Base-by-base conservation (phyloP, 345 rosid species). In the Camelina hispida region DNA sequence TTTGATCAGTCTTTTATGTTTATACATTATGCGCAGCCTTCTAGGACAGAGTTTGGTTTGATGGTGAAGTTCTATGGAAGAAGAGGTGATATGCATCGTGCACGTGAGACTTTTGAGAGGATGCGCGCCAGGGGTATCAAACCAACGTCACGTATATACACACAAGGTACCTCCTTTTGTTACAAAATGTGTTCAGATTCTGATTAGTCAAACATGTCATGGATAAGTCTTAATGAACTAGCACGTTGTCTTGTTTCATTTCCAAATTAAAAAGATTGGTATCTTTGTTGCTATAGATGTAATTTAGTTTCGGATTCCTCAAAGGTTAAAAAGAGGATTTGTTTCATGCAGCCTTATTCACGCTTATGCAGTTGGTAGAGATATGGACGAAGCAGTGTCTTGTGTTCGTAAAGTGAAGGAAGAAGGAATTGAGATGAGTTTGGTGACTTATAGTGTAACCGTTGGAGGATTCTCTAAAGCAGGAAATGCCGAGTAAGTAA, bases 351-450 rank as follows among this genome's bases (percentile, higher is more conserved):
- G 99, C 91, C 97, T 95, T 85, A 85, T 95, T 84, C 93, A 90
- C 85, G 97, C 97, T 63, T 95, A 92, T 82, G 90, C 97, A 84
- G 96, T 92, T 80, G 97, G 97, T 80, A 84, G 96, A 88, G 97
- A 95, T 86, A 92, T 95, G 97, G 97, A 92, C 56, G 99, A 92
- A 87, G 97, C 99, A 43, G 51, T 92, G 47, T 89, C 89, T 44
- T 95, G 99, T 81, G 91, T 85, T 68, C 87, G 97, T 81, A 95
- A 92, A 82, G 92, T 92, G 97, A 89, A 85, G 81, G 96, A 90
- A 83, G 97, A 92, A 73, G 90, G 91, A 25, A 74, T 95, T 16
- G 92, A 87, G 81, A 83, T 92, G 93, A 92, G 88, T 77, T 80
- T 95, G 84, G 99, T 95, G 75, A 92, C 99, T 66, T 90, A 89